Evolutionary conservation across 495 filamentous ascomycete species (phyloP).

Genomic region (Parathielavia appendiculata): DNA sequence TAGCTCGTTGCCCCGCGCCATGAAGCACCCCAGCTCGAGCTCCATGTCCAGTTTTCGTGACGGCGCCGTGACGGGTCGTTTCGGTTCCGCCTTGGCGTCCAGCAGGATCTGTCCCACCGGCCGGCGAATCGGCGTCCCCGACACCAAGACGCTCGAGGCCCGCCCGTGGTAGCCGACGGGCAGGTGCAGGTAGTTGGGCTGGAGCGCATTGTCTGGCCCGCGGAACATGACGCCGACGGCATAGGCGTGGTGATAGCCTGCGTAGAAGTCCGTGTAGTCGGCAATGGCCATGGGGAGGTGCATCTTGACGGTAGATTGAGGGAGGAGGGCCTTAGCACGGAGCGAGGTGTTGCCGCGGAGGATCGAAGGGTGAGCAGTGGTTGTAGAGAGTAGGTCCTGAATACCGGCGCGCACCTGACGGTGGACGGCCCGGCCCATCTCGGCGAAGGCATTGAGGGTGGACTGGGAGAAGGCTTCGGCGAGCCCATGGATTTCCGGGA

Average conservation of each 20-base stretch:
- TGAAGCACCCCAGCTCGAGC: conserved; percentile 80
- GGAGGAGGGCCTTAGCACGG: conserved; percentile 35
- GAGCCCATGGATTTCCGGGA: conserved; percentile 55
- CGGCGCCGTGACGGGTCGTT: conserved; percentile 56
- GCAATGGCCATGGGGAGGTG: conserved; percentile 83
- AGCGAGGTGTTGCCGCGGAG: conserved; percentile 36
- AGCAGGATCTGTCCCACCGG: conserved; percentile 78
- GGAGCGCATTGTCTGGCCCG: conserved; percentile 72
- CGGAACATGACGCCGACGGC: conserved; percentile 78
- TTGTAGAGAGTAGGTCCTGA: conserved; percentile 60
- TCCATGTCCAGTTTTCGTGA: conserved; percentile 75
- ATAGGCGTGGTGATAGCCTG: conserved; percentile 83
- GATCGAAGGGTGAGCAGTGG: conserved; percentile 36
- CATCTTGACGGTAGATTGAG: conserved; percentile 57
- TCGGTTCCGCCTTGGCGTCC: conserved; percentile 55
- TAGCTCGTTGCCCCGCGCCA: conserved; percentile 61
- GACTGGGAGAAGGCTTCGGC: conserved; percentile 59
- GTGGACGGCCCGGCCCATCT: conserved; percentile 66
- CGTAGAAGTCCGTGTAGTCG: conserved; percentile 98
- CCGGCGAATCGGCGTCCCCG: conserved; percentile 67
- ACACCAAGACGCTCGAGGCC: conserved; percentile 71
- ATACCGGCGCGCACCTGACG: conserved; percentile 67
- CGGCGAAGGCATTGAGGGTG: conserved; percentile 78
- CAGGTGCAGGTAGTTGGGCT: conserved; percentile 86
- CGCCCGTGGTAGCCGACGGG: conserved; percentile 88